phyloP scores from a whole-genome alignment of 257 asterid genomes.

The Penstemon davidsonii region DNA sequence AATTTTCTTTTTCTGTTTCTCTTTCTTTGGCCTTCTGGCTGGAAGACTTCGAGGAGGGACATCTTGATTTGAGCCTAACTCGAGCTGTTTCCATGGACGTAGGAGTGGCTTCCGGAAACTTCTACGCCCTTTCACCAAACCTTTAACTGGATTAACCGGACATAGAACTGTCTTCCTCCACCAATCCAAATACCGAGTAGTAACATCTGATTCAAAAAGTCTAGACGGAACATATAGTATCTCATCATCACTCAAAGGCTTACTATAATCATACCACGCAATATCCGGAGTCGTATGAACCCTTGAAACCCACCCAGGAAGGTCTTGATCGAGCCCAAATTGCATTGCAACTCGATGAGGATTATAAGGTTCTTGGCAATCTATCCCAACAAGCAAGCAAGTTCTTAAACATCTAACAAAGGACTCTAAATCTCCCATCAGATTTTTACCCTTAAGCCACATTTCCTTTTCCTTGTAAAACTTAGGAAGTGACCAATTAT shows the following conservation, averaged over 20 bases:
- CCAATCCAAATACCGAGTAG: constrained; percentile 34
- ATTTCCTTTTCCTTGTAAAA: constrained; percentile 32
- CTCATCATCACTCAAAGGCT: constrained; percentile 5
- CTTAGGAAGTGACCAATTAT: constrained; percentile 32
- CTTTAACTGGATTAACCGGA: constrained; percentile 21
- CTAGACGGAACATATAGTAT: constrained; percentile 31
- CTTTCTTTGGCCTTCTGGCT: no score
- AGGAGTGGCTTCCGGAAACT: constrained; percentile 18
- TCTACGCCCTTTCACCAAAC: constrained; percentile 21
- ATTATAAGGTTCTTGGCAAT: constrained; percentile 36
- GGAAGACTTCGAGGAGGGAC: no score
- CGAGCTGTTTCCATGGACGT: background rate
- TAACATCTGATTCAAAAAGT: constrained; percentile 33
- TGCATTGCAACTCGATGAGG: constrained; percentile 49
- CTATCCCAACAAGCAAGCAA: constrained; percentile 35
- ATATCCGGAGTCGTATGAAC: background rate
- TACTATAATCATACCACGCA: constrained; percentile 25
- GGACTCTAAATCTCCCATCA: constrained; percentile 28
- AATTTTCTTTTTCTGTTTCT: background rate
- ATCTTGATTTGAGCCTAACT: background rate
- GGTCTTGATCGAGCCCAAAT: constrained; percentile 43
- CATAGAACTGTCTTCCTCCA: constrained; percentile 34
- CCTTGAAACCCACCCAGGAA: constrained; percentile 27
- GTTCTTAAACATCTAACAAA: constrained; percentile 34
- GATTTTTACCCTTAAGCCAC: constrained; percentile 15